phyloP scores from a whole-genome alignment of 805 yeast species.

The Sungouiozyma intestinalis region DNA sequence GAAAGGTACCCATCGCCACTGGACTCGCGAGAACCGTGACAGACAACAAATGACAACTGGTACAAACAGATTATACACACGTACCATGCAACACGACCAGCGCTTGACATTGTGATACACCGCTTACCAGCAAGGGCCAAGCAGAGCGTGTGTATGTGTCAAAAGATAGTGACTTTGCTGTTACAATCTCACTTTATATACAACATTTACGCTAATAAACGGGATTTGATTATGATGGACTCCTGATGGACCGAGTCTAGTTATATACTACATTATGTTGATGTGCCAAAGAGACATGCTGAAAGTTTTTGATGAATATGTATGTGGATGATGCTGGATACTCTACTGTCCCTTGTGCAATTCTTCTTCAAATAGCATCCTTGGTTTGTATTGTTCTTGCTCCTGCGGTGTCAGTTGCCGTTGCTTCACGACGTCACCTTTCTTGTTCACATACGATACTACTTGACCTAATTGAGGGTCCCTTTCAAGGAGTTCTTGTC shows the following conservation, averaged over 20 bases:
- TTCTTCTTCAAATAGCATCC: constrained; percentile 17
- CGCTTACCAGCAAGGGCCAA: no score
- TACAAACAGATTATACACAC: no score
- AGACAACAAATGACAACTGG: background rate
- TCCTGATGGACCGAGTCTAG: background rate
- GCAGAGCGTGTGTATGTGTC: background rate
- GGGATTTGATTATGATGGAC: background rate
- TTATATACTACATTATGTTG: background rate
- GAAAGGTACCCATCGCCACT: background rate
- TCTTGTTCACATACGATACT: constrained; percentile 27
- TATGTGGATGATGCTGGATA: background rate
- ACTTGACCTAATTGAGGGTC: constrained; percentile 17
- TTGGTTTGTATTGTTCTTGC: constrained; percentile 21
- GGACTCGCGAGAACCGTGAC: background rate
- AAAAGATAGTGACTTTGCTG: background rate
- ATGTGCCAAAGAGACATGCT: background rate
- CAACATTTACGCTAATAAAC: background rate
- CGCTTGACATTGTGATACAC: background rate
- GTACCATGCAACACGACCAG: background rate
- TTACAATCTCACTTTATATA: no score
- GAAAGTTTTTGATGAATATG: background rate
- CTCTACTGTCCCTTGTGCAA: background rate
- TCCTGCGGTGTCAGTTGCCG: constrained; percentile 16
- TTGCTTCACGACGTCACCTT: constrained; percentile 24
- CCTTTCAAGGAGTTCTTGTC: constrained; percentile 8